These are phyloP conservation scores for Pestalotiopsis sp. DNA, from an alignment of 2,329 filamentous ascomycete species.

Conservation along the genomic window DNA sequence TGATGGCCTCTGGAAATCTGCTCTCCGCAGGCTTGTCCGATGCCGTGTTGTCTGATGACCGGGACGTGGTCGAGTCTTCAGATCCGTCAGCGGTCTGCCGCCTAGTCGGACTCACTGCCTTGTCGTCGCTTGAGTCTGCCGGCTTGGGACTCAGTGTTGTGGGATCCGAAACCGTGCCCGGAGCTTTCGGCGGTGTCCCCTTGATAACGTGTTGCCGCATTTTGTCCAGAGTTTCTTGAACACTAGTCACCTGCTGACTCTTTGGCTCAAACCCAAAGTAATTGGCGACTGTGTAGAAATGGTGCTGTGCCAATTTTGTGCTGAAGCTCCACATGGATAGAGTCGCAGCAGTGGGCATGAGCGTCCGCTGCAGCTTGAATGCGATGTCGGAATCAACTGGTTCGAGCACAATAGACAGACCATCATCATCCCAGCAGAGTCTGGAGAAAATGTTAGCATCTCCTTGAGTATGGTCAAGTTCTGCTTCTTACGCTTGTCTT, in stretches of 20 bases:
- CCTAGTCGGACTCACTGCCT: slow-evolving; percentile 2
- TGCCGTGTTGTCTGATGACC: not conserved
- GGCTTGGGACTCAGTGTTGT: slow-evolving; percentile 14
- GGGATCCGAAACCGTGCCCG: slow-evolving; percentile 19
- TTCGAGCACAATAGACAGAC: slow-evolving; percentile 50
- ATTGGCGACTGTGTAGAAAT: slow-evolving; percentile 44
- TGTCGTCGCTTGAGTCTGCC: slow-evolving; percentile 4
- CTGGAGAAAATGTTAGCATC: slow-evolving; percentile 26
- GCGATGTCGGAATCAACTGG: slow-evolving; percentile 52
- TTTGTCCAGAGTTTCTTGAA: slow-evolving; percentile 35
- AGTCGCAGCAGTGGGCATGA: slow-evolving; percentile 58
- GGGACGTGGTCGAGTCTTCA: slow-evolving; percentile 17
- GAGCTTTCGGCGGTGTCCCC: slow-evolving; percentile 17
- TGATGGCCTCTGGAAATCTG: slow-evolving; percentile 13
- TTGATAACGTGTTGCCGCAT: slow-evolving; percentile 30
- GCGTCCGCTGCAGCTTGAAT: slow-evolving; percentile 46
- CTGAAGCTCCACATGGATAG: slow-evolving; percentile 56
- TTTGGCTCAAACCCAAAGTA: slow-evolving; percentile 47
- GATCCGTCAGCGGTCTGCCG: slow-evolving; percentile 24
- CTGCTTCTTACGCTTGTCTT: slow-evolving; percentile 58
- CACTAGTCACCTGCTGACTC: slow-evolving; percentile 24
- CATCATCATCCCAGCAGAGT: slow-evolving; percentile 44
- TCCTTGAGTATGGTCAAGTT: not conserved
- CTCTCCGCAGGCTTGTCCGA: not conserved
- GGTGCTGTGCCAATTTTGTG: slow-evolving; percentile 49